Base-by-base conservation (phyloP, 2,329 filamentous ascomycete species). In the Neofusicoccum sp. region DNA sequence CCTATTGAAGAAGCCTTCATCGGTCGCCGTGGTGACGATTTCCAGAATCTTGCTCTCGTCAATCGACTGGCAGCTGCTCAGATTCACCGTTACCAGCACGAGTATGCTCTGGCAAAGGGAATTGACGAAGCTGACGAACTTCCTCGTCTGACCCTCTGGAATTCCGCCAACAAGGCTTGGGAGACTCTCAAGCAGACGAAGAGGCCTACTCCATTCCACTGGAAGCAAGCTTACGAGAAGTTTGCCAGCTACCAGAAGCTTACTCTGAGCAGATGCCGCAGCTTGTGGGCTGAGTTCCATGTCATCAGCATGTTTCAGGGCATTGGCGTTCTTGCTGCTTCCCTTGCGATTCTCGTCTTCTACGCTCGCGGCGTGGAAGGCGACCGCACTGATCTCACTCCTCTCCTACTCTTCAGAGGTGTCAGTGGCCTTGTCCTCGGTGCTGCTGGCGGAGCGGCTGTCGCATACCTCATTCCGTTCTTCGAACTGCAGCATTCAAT, bases 1-100 rank as follows among this genome's bases (percentile, higher is more conserved):
- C 95, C 95, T 0, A 97, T 99, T 63, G 90, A 96, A 66, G 95
- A 99, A 75, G 93, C 92, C 2, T 99, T 99, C 75, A 82, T 88
- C 16, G 90, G 90, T 1, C 75, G 78, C 1, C 81, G 83, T 24
- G 89, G 89, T 31, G 82, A 84, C 34, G 84, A 91, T 63, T 95
- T 88, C 84, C 80, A 86, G 48, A 95, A 90, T 65, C 79, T 99
- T 43, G 90, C 90, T 0, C 80, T 83, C 2, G 92, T 93, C 0
- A 90, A 88, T 58, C 87, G 89, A 28, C 79, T 96, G 62, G 83
- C 92, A 1, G 86, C 91, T 26, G 90, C 91, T 6, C 93, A 95
- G 64, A 95, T 97, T 62, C 87, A 92, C 75, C 86, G 89, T 66
- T 99, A 99, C 69, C 93, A 97, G 71, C 80, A 84, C 58, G 88